Evolutionary conservation across 257 asterid species (phyloP).

Genomic region (Forsythia suspensa): DNA sequence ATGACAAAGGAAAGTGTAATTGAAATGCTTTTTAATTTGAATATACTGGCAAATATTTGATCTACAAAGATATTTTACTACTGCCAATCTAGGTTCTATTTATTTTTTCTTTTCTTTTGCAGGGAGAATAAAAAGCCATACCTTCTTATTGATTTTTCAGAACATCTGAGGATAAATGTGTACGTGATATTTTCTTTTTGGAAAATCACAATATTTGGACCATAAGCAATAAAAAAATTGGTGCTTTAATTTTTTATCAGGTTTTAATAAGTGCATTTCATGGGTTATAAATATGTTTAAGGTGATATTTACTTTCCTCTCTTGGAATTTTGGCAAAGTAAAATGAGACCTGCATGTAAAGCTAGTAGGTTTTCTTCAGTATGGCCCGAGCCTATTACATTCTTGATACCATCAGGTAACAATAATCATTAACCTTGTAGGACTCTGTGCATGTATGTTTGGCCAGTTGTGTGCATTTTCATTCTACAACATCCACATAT

Average conservation of each 20-base stretch:
- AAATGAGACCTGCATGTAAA: constrained; percentile 6
- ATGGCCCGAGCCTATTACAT: background rate
- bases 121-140: constrained; percentile 71
- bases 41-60: background rate
- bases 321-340: constrained; percentile 11
- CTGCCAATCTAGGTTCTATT: constrained; percentile 16
- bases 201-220: background rate
- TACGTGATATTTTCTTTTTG: constrained; percentile 37
- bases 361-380: background rate
- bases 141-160: constrained; percentile 90
- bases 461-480: background rate
- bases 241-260: constrained; percentile 12
- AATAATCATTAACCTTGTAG: no score
- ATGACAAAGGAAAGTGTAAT: background rate
- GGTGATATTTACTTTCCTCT: constrained; percentile 6
- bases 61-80: background rate
- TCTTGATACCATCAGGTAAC: background rate
- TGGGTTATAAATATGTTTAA: constrained; percentile 15
- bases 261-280: background rate
- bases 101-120: constrained; percentile 33
- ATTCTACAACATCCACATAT: background rate
- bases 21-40: background rate
- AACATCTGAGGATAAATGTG: constrained; percentile 77
- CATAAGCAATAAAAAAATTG: background rate
- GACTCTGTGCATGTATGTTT: background rate